A percentile compares a stretch with the other conserved stretches of the same genome.
Evolutionary conservation across 768 basidiomycete genomes (phyloP).

Genomic region (Suillus ampliporus): DNA sequence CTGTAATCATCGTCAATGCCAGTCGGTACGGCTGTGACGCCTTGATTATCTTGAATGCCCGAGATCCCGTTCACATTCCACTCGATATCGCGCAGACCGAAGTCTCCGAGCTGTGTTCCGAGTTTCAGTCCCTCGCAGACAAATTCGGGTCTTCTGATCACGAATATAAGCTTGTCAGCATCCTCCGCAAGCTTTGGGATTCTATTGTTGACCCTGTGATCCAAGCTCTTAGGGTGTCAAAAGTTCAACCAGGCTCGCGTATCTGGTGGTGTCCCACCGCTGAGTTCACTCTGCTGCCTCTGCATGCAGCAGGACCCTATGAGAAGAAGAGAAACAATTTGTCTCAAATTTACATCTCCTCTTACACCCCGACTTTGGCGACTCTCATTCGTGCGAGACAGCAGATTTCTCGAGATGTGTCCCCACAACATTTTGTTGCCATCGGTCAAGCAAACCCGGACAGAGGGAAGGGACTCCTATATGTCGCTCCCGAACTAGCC

Average conservation of each 20-base stretch:
- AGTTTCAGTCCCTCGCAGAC: background rate
- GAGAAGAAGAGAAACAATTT: background rate
- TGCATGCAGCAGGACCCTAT: slow-evolving; percentile 17
- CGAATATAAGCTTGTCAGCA: background rate
- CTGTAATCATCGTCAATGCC: slow-evolving; percentile 22
- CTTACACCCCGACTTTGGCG: slow-evolving; percentile 16
- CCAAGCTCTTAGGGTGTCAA: background rate
- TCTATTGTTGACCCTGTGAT: background rate
- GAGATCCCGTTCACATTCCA: background rate
- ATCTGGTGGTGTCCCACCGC: slow-evolving; percentile 19
- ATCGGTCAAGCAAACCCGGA: slow-evolving; percentile 11
- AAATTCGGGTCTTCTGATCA: background rate
- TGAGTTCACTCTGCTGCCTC: slow-evolving; percentile 12
- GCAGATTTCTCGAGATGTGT: background rate
- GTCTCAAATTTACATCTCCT: slow-evolving; percentile 12
- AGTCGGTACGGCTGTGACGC: slow-evolving; percentile 19
- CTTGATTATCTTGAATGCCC: slow-evolving; percentile 5
- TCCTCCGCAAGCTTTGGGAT: slow-evolving; percentile 6
- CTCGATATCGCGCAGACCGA: background rate
- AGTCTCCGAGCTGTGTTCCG: background rate
- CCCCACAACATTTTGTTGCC: background rate
- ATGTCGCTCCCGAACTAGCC: too few species aligned
- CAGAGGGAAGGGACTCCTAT: background rate
- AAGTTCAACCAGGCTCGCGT: background rate
- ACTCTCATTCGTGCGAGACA: slow-evolving; percentile 18